phyloP scores from a whole-genome alignment of 2,329 filamentous ascomycete genomes.

The Teratosphaeria zuluensis region DNA sequence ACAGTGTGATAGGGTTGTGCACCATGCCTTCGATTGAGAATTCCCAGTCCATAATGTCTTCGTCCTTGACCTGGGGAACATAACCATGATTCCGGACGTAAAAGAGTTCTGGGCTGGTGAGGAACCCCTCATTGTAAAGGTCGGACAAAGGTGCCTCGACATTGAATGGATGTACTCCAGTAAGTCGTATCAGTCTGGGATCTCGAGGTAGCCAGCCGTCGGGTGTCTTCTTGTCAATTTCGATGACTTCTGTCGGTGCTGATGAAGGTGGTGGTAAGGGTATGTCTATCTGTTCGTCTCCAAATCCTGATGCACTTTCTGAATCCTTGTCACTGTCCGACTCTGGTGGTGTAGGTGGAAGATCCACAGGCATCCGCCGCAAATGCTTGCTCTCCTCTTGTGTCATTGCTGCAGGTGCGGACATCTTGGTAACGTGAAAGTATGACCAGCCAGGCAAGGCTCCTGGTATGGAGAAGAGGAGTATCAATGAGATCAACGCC shows the following conservation, averaged over 20 bases:
- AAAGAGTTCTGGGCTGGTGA: conserved; percentile 79
- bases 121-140: conserved; percentile 70
- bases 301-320: conserved; percentile 8
- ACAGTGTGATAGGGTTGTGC: conserved; percentile 62
- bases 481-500: neutral
- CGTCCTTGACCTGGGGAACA: conserved; percentile 65
- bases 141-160: conserved; percentile 72
- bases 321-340: conserved; percentile 23
- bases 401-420: neutral
- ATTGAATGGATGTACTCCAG: conserved; percentile 85
- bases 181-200: conserved; percentile 71
- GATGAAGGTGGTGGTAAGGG: conserved; percentile 59
- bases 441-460: neutral
- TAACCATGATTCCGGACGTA: conserved; percentile 86
- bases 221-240: conserved; percentile 73
- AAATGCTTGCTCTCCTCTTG: conserved; percentile 5
- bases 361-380: conserved; percentile 5
- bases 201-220: conserved; percentile 75
- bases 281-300: conserved; percentile 38
- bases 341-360: conserved; percentile 27
- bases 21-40: conserved; percentile 81
- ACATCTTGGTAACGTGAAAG: neutral
- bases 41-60: conserved; percentile 67
- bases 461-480: neutral
- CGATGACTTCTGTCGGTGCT: conserved; percentile 51